Evolutionary conservation across 352 stramenopile genomes (phyloP).

Genomic region (Thraustotheca clavata): DNA sequence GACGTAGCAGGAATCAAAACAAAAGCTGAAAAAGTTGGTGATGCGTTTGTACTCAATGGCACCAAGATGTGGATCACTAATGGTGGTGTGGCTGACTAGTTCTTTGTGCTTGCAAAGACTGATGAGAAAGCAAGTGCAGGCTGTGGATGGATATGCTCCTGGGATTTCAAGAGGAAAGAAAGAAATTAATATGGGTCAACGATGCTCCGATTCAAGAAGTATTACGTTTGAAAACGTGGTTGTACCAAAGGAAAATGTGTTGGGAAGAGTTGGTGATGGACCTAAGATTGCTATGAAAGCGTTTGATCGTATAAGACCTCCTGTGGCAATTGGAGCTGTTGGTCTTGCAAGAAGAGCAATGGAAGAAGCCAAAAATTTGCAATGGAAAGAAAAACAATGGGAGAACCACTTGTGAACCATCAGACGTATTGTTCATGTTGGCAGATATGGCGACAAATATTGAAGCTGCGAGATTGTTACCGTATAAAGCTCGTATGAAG

Average conservation of each 20-base stretch:
- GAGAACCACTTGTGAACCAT: conserved; percentile 70
- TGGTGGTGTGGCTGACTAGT: conserved; percentile 84
- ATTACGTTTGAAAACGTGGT: conserved; percentile 88
- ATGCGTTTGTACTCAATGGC: conserved; percentile 90
- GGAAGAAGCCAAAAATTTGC: conserved; percentile 82
- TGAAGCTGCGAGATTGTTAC: conserved; percentile 69
- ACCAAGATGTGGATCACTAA: conserved; percentile 95
- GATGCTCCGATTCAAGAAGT: conserved; percentile 79
- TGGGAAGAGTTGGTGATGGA: conserved; percentile 73
- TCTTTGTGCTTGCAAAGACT: conserved; percentile 88
- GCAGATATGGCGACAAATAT: conserved; percentile 88
- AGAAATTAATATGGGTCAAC: conserved; percentile 88
- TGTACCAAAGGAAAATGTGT: conserved; percentile 80
- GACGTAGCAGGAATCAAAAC: conserved; percentile 87
- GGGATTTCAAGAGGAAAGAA: conserved; percentile 84
- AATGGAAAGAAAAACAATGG: conserved; percentile 84
- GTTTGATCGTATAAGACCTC: conserved; percentile 85
- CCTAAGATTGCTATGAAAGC: conserved; percentile 92
- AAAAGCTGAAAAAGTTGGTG: conserved; percentile 85
- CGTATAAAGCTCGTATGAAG: conserved; percentile 85
- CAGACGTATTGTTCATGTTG: conserved; percentile 86
- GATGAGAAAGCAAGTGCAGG: conserved; percentile 59
- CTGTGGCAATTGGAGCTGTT: conserved; percentile 80
- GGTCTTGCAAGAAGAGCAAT: conserved; percentile 78
- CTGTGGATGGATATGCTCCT: conserved; percentile 73